phyloP scores from a whole-genome alignment of 306 rosid genomes.

The Sicyos baderoa region DNA sequence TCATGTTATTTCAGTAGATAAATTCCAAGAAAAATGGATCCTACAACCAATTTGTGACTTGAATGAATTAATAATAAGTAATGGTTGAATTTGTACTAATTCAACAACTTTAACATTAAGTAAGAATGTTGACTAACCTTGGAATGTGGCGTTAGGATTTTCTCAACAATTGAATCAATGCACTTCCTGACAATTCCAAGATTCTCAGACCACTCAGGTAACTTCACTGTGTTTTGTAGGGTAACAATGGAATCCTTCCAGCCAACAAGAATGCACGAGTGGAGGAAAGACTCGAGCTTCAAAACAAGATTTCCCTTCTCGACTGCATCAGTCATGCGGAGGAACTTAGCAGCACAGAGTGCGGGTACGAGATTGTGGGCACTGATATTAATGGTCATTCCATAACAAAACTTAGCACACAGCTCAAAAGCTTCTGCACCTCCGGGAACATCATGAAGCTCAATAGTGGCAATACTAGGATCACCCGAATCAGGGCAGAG shows the following conservation, averaged over 20 bases:
- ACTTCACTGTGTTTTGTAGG: conserved; percentile 56
- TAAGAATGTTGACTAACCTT: conserved; percentile 34
- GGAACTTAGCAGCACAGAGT: conserved; percentile 78
- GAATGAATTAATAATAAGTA: background rate
- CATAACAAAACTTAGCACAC: conserved; percentile 88
- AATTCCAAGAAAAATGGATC: conserved; percentile 3
- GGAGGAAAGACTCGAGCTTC: conserved; percentile 82
- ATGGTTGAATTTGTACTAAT: background rate
- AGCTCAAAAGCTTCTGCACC: conserved; percentile 87
- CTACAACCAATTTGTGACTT: background rate
- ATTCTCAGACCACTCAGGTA: conserved; percentile 84
- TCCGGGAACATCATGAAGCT: conserved; percentile 82
- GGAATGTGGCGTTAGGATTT: conserved; percentile 60
- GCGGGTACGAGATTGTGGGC: conserved; percentile 70
- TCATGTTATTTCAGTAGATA: conserved; percentile 2
- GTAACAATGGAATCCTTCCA: conserved; percentile 86
- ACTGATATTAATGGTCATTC: conserved; percentile 71
- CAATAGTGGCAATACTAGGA: conserved; percentile 40
- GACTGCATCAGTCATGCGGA: conserved; percentile 64
- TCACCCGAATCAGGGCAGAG: conserved; percentile 54
- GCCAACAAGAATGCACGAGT: conserved; percentile 79
- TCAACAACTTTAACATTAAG: background rate
- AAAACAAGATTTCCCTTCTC: conserved; percentile 73
- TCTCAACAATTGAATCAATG: conserved; percentile 78
- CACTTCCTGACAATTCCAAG: conserved; percentile 86